These are phyloP conservation scores for Crotalaria pallida DNA, from an alignment of 306 rosid species.

Conservation along the genomic window DNA sequence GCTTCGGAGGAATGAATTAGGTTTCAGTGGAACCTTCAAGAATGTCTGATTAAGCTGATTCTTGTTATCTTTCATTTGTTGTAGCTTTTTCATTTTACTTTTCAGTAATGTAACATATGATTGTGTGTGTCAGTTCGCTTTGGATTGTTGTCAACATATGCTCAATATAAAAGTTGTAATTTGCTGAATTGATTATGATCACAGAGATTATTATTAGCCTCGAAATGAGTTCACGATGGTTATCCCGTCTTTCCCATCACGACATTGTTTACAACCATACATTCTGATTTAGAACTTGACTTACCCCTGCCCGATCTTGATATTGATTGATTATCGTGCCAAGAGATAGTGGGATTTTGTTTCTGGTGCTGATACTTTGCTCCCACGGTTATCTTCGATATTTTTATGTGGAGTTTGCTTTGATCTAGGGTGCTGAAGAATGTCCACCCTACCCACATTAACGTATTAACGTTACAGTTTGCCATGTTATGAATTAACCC, in stretches of 20 bases:
- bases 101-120: slow-evolving; percentile 36
- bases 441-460: too few relatives aligned
- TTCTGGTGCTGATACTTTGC: background rate
- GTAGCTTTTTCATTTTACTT: slow-evolving; percentile 22
- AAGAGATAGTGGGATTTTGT: background rate
- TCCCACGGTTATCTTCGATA: background rate
- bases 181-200: slow-evolving; percentile 13
- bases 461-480: background rate
- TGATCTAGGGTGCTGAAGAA: background rate
- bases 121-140: slow-evolving; percentile 23
- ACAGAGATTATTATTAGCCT: background rate
- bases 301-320: background rate
- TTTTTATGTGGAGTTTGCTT: background rate
- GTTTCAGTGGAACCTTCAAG: slow-evolving; percentile 20
- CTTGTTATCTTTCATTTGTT: slow-evolving; percentile 12
- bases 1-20: slow-evolving; percentile 28
- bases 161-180: slow-evolving; percentile 25
- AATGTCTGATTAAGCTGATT: too few relatives aligned
- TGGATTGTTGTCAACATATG: slow-evolving; percentile 27
- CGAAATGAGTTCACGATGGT: background rate
- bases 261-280: background rate
- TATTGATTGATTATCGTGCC: background rate
- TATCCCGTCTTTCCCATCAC: background rate
- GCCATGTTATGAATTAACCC: background rate
- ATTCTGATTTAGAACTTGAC: background rate